These are phyloP conservation scores for Trypanosoma caninum DNA, from an alignment of 208 protist species.

Conservation along the genomic window DNA sequence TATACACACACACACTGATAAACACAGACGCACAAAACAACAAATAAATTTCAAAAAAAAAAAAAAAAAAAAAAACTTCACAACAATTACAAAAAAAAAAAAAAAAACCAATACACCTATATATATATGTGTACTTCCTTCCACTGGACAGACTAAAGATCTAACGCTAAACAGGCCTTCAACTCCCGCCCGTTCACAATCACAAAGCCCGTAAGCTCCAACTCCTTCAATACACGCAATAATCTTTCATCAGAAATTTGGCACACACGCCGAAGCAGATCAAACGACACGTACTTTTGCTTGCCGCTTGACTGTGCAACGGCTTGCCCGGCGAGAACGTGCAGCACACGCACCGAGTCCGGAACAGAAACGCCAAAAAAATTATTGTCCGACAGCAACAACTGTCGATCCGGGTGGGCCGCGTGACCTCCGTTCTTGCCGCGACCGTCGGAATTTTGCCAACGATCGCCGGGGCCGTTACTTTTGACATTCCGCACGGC, in stretches of 20 bases:
- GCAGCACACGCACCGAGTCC: constrained; percentile 49
- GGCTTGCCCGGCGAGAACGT: constrained; percentile 53
- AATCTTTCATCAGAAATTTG: constrained; percentile 64
- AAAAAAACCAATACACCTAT: no score
- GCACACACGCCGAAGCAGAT: constrained; percentile 48
- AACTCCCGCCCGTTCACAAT: constrained; percentile 31
- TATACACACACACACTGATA: no score
- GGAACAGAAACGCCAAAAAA: constrained; percentile 57
- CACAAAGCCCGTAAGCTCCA: constrained; percentile 25
- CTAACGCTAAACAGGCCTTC: constrained; percentile 37
- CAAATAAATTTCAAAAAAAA: no score
- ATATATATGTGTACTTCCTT: no score
- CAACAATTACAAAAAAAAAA: no score
- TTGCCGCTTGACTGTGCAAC: constrained; percentile 22
- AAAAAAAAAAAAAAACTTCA: no score
- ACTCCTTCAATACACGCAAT: constrained; percentile 43
- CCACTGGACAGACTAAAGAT: no score
- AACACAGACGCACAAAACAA: no score
- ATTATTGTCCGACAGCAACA: constrained; percentile 20
- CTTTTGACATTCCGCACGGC: not conserved
- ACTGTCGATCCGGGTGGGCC: not conserved
- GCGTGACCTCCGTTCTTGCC: constrained; percentile 3
- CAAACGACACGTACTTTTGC: constrained; percentile 53
- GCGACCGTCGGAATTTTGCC: not conserved
- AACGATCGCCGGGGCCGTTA: not conserved